Conservation (phyloP, 2,329 filamentous ascomycete genomes). For the Ceratocystis diversiconidia region DNA sequence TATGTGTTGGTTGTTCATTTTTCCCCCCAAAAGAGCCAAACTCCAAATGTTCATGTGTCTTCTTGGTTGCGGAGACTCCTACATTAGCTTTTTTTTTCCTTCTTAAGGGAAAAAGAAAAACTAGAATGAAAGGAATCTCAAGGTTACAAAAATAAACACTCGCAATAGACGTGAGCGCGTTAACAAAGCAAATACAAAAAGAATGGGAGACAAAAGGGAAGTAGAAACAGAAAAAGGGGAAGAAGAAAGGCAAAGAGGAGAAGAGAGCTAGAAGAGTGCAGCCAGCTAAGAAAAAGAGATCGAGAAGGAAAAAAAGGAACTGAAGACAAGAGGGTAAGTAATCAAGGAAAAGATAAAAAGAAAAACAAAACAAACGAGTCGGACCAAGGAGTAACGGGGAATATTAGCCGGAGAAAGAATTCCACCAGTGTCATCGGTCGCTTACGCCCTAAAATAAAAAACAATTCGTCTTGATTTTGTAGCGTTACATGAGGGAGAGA, state of each 20-base stretch:
- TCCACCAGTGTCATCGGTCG: no score
- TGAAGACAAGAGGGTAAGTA: not conserved
- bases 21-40: not conserved
- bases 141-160: slow-evolving; percentile 19
- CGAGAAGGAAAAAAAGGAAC: not conserved
- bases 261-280: not conserved
- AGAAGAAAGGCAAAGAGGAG: not conserved
- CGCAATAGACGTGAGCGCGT: not conserved
- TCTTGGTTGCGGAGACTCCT: no score
- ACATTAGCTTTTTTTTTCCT: no score
- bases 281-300: not conserved
- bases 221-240: not conserved
- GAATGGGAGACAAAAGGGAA: not conserved
- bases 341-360: not conserved
- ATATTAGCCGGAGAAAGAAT: not conserved
- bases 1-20: slow-evolving; percentile 6
- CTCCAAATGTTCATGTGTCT: slow-evolving; percentile 3
- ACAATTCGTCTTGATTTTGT: no score
- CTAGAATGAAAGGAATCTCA: slow-evolving; percentile 18
- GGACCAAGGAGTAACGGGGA: not conserved
- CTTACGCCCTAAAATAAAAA: no score
- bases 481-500: not conserved
- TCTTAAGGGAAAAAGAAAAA: not conserved
- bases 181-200: slow-evolving; percentile 3
- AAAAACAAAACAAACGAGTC: no score